Evolutionary conservation across 2,329 filamentous ascomycete genomes (phyloP).

Genomic region (Aspergillus chevalieri): DNA sequence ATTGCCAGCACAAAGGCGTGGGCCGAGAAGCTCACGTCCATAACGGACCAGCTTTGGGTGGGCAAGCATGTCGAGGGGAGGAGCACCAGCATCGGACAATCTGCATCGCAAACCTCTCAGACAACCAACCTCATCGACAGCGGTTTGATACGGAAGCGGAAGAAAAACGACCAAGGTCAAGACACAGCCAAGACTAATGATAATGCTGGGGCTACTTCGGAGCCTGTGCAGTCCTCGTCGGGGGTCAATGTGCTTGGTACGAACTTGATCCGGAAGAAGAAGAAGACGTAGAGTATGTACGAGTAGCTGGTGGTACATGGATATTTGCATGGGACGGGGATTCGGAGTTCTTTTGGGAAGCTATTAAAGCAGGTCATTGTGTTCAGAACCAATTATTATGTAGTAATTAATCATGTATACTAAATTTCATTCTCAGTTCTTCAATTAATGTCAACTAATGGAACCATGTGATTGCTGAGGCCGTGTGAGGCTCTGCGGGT

Average conservation of each 20-base stretch:
- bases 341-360: not conserved
- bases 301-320: not conserved
- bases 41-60: slow-evolving; percentile 31
- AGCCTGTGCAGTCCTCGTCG: slow-evolving; percentile 8
- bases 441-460: not conserved
- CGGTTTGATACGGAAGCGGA: slow-evolving; percentile 35
- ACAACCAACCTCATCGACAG: slow-evolving; percentile 22
- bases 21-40: slow-evolving; percentile 35
- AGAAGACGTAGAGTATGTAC: slow-evolving; percentile 24
- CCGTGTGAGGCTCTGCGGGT: not conserved
- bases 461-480: not conserved
- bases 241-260: slow-evolving; percentile 35
- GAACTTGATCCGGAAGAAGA: slow-evolving; percentile 36
- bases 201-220: slow-evolving; percentile 4
- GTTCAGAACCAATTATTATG: not conserved
- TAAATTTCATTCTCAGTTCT: not conserved
- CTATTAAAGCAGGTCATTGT: not conserved
- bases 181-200: slow-evolving; percentile 3
- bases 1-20: slow-evolving; percentile 37
- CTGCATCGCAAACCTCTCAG: slow-evolving; percentile 4
- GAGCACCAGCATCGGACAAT: slow-evolving; percentile 11
- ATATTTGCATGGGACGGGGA: not conserved
- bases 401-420: not conserved
- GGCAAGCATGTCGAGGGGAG: slow-evolving; percentile 31
- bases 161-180: slow-evolving; percentile 16